A percentile compares a stretch with the other conserved stretches of the same genome.
phyloP scores from a whole-genome alignment of 2,329 filamentous ascomycete species.

The Thermomyces lanuginosus region DNA sequence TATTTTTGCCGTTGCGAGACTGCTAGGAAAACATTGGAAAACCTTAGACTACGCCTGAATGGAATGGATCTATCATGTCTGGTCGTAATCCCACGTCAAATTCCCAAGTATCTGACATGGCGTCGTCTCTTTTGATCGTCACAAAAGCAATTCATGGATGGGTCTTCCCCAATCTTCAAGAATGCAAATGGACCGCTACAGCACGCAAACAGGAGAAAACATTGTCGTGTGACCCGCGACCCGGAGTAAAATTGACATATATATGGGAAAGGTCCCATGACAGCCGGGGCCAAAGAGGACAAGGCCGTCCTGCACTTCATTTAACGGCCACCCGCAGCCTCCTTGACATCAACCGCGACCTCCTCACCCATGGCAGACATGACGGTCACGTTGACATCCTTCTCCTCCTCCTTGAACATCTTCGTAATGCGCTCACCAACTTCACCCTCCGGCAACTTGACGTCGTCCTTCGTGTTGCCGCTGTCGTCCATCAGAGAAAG shows the following conservation, averaged over 20 bases:
- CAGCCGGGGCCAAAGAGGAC: no score
- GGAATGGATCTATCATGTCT: no score
- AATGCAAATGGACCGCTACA: conserved; percentile 3
- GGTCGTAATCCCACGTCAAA: no score
- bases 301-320: conserved; percentile 3
- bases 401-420: conserved; percentile 67
- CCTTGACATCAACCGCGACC: conserved; percentile 81
- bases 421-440: conserved; percentile 71
- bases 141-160: conserved; percentile 19
- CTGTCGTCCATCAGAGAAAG: conserved; percentile 83
- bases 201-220: no score
- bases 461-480: conserved; percentile 82
- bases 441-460: conserved; percentile 81
- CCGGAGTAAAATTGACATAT: no score
- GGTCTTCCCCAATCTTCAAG: conserved; percentile 21
- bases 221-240: no score
- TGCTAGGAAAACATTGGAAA: no score
- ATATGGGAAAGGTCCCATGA: no score
- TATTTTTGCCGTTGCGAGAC: no score
- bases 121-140: conserved; percentile 16
- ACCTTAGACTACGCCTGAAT: no score
- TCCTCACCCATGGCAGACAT: conserved; percentile 95
- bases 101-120: conserved; percentile 16
- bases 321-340: conserved; percentile 43
- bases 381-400: conserved; percentile 84